Percentiles rank a stretch among this genome's conserved stretches.
Conservation (phyloP, 345 rosid species). For the Pistacia vera region DNA sequence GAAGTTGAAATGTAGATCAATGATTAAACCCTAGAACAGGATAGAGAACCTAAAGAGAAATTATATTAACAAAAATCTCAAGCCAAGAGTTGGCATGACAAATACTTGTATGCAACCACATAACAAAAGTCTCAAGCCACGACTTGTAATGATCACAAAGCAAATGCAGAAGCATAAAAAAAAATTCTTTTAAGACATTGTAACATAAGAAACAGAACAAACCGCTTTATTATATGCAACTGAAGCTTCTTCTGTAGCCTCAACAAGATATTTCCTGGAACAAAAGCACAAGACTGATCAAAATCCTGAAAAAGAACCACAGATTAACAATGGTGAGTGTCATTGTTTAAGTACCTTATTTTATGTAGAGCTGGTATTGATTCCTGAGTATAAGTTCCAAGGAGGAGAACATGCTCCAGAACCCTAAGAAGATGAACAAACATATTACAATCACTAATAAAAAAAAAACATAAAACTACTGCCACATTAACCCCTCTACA, state of each 20-base stretch:
- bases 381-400: constrained; percentile 87
- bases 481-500: not conserved
- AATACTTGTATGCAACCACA: no score
- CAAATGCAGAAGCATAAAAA: not conserved
- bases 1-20: constrained; percentile 4
- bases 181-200: not conserved
- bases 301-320: not conserved
- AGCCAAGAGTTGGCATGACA: no score
- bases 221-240: constrained; percentile 97
- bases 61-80: no score
- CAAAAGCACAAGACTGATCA: constrained; percentile 3
- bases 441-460: constrained; percentile 4
- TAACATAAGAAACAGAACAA: constrained; percentile 31
- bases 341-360: constrained; percentile 58
- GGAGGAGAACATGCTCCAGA: constrained; percentile 80
- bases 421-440: constrained; percentile 47
- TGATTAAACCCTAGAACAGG: not conserved
- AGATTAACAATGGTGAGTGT: not conserved
- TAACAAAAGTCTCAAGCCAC: no score
- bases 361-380: constrained; percentile 91
- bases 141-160: no score
- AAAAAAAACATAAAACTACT: not conserved
- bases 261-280: constrained; percentile 82
- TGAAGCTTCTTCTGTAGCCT: constrained; percentile 97
- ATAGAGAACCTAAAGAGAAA: no score